Evolutionary conservation across 2,329 filamentous ascomycete genomes (phyloP).

Genomic region (Proliferodiscus dingleyae): DNA sequence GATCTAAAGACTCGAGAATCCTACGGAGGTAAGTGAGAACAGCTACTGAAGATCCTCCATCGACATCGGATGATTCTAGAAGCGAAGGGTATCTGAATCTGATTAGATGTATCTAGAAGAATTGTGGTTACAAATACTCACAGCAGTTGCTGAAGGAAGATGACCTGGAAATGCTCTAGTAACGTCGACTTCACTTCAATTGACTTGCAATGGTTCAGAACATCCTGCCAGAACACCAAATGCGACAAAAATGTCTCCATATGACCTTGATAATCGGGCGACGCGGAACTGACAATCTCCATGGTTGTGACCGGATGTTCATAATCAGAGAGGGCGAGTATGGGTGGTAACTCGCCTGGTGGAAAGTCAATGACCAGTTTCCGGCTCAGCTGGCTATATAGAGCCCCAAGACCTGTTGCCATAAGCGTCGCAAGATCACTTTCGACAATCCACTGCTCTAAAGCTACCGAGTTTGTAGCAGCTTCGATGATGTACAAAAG

Average conservation of each 20-base stretch:
- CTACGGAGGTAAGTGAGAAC: constrained; percentile 89
- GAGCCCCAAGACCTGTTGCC: constrained; percentile 86
- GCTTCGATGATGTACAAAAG: constrained; percentile 94
- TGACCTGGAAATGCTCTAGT: constrained; percentile 92
- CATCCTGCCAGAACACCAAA: constrained; percentile 96
- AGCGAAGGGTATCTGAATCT: constrained; percentile 86
- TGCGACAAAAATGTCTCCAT: constrained; percentile 93
- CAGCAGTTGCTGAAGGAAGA: constrained; percentile 92
- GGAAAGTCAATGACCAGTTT: constrained; percentile 78
- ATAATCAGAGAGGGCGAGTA: constrained; percentile 87
- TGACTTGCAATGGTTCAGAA: constrained; percentile 90
- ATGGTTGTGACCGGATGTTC: constrained; percentile 64
- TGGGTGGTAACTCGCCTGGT: constrained; percentile 70
- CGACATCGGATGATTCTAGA: constrained; percentile 92
- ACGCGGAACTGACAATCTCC: constrained; percentile 69
- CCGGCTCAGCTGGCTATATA: constrained; percentile 62
- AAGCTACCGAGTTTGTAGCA: constrained; percentile 70
- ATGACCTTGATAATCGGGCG: constrained; percentile 73
- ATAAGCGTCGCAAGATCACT: constrained; percentile 95
- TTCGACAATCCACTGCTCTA: constrained; percentile 96
- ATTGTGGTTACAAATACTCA: too few relatives aligned
- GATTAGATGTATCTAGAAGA: too few relatives aligned
- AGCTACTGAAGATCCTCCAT: constrained; percentile 93
- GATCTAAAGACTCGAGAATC: constrained; percentile 85
- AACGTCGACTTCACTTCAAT: constrained; percentile 87